A percentile compares a stretch with the other conserved stretches of the same genome.
phyloP scores from a whole-genome alignment of 2,329 filamentous ascomycete species.

The Sclerotinia nivalis region DNA sequence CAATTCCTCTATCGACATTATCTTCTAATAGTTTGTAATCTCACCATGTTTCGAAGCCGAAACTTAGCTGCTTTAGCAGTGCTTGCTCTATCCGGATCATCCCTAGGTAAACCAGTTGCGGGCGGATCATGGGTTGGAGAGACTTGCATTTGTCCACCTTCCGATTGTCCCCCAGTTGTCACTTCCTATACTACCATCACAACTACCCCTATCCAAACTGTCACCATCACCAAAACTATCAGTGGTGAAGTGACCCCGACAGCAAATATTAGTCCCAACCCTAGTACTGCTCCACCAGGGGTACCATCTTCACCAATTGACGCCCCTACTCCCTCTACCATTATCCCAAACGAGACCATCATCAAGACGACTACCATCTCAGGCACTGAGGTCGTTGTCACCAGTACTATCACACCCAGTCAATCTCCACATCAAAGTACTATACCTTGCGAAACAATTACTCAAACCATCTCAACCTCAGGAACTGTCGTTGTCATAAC shows the following conservation, averaged over 20 bases:
- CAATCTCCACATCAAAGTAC: not conserved
- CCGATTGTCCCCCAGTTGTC: not conserved
- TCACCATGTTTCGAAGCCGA: slow-evolving; percentile 21
- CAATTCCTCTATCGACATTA: not conserved
- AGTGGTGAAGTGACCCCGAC: not conserved
- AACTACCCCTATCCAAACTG: slow-evolving; percentile 8
- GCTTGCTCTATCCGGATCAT: slow-evolving; percentile 20
- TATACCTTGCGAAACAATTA: slow-evolving; percentile 6
- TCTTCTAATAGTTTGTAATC: not conserved
- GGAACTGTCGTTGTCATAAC: slow-evolving; percentile 3
- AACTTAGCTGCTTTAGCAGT: slow-evolving; percentile 14
- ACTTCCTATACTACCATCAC: slow-evolving; percentile 21
- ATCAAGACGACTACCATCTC: slow-evolving; percentile 9
- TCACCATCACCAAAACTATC: slow-evolving; percentile 17
- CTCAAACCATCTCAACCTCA: slow-evolving; percentile 5
- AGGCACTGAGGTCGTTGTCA: not conserved
- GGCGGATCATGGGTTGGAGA: slow-evolving; percentile 14
- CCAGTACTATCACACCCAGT: slow-evolving; percentile 2
- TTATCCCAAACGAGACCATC: not conserved
- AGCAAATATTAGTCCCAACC: not conserved
- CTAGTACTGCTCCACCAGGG: not conserved
- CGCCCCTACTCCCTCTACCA: not conserved
- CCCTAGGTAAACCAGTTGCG: slow-evolving; percentile 24
- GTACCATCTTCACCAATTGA: not conserved
- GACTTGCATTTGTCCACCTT: slow-evolving; percentile 11